A percentile compares a stretch with the other conserved stretches of the same genome.
Conservation (phyloP, 768 basidiomycete species). For the Hygrocybe coccinea region DNA sequence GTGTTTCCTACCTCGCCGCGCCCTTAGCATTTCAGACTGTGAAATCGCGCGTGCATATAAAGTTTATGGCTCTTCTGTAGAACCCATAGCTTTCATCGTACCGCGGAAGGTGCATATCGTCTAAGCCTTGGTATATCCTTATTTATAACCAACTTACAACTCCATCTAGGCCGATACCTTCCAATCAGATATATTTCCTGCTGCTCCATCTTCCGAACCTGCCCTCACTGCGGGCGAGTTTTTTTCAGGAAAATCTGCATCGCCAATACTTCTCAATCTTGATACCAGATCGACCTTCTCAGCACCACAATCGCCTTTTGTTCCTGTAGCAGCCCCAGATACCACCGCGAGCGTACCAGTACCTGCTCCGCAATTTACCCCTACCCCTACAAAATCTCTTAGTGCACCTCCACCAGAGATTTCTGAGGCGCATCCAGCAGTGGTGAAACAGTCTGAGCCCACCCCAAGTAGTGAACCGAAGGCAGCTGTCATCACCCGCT, state of each 20-base stretch:
- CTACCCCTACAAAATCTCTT: constrained; percentile 21
- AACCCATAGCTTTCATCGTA: constrained; percentile 93
- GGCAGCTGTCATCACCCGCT: constrained; percentile 17
- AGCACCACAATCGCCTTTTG: constrained; percentile 16
- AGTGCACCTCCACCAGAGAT: constrained; percentile 23
- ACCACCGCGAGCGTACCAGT: constrained; percentile 31
- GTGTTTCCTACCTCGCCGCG: constrained; percentile 92
- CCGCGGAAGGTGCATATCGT: constrained; percentile 71
- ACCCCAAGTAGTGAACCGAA: constrained; percentile 14
- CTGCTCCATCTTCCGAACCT: constrained; percentile 77
- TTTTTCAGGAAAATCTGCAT: constrained; percentile 75
- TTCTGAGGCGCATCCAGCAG: neutral
- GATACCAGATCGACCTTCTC: constrained; percentile 54
- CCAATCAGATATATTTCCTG: constrained; percentile 97
- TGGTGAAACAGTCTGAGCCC: neutral
- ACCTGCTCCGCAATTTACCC: constrained; percentile 20
- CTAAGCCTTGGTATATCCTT: neutral
- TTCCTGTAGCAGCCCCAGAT: constrained; percentile 30
- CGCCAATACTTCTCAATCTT: constrained; percentile 76
- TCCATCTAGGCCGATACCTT: constrained; percentile 74
- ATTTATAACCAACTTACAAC: constrained; percentile 4
- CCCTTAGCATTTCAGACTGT: constrained; percentile 83
- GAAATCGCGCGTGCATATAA: constrained; percentile 97
- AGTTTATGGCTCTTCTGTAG: constrained; percentile 63
- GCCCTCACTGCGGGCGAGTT: constrained; percentile 80